Base-by-base conservation (phyloP, 2,329 filamentous ascomycete genomes). In the Teratosphaeriaceae sp. region DNA sequence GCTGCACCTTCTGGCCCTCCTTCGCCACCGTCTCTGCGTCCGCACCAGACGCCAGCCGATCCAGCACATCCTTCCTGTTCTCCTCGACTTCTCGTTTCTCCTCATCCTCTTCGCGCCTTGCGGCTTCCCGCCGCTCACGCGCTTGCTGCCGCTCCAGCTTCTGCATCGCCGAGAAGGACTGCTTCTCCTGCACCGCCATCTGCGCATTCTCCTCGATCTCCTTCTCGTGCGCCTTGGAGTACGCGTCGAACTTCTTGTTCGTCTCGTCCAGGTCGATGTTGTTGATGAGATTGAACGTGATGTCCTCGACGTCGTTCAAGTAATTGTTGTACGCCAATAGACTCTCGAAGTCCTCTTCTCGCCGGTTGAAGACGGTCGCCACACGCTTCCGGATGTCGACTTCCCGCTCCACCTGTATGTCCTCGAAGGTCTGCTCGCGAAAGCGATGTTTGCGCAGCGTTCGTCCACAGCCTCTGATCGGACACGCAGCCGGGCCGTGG, bases 261-360 rank as follows among this genome's bases (percentile, higher is more conserved):
- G 76, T 81, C 44, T 74, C 77, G n/a, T 80, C 78, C 1, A 82
- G 74, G 46, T 89, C 80, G 33, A 71, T 74, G 31, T 82, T 80
- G 51, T 80, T 75, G 41, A 96, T 83, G 8, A 98, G 74, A 60
- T 96, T 90, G 67, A 89, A 88, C 1, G 89, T 89, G 48, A 96
- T 77, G 52, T 84, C 80, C 70, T 98, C 92, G 29, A 95, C 87
- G 59, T 86, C 82, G 66, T 97, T 88, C 11, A 98, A 79, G 68
- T 97, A 96, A 65, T 96, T 83, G 67, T 98, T 96, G 72, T 83
- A 98, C 60, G 82, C 84, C 33, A 78, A 71, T 46, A 95, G 74
- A 2, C 78, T 80, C 64, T 94, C 85, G 58, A 98, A 98, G 63
- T 98, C 92, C 49, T 92, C 86, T 67, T 95, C 84, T 15, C 79